Evolutionary conservation across 768 basidiomycete species (phyloP).

Genomic region (Rhizopogon roseolus): DNA sequence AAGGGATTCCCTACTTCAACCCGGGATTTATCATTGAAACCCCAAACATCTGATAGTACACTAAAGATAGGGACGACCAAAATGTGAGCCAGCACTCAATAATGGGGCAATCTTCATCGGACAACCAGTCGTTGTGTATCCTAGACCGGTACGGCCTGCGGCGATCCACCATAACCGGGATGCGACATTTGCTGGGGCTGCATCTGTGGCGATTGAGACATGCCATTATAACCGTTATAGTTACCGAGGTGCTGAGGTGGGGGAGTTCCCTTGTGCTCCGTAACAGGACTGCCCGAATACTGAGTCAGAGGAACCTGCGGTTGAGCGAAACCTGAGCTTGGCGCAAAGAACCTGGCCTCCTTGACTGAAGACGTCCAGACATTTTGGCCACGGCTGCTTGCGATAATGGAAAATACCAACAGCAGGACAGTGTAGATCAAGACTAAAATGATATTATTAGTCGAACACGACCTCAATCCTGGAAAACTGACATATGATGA

Average conservation of each 20-base stretch:
- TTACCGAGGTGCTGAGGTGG: conserved; percentile 1
- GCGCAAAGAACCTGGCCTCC: conserved; percentile 17
- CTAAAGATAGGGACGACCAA: neutral
- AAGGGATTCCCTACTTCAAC: too few relatives aligned
- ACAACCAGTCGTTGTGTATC: neutral
- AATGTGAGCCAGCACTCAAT: neutral
- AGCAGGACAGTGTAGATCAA: conserved; percentile 25
- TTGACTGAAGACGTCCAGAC: conserved; percentile 31
- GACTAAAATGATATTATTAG: conserved; percentile 20
- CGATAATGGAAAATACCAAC: conserved; percentile 18
- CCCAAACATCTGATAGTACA: neutral
- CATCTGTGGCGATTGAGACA: neutral
- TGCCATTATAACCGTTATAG: neutral
- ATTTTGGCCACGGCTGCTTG: conserved; percentile 21
- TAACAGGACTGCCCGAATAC: conserved; percentile 7
- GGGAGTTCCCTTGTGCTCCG: conserved; percentile 1
- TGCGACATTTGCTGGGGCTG: neutral
- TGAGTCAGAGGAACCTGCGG: conserved; percentile 13
- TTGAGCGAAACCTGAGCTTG: conserved; percentile 5
- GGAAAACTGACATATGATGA: conserved; percentile 25
- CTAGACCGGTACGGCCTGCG: neutral
- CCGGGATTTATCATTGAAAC: neutral
- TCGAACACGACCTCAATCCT: neutral
- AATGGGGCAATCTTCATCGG: neutral
- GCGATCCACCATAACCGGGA: too few relatives aligned